A percentile compares a stretch with the other conserved stretches of the same genome.
phyloP scores from a whole-genome alignment of 202 grass and related monocot species.

The Eragrostis tef region DNA sequence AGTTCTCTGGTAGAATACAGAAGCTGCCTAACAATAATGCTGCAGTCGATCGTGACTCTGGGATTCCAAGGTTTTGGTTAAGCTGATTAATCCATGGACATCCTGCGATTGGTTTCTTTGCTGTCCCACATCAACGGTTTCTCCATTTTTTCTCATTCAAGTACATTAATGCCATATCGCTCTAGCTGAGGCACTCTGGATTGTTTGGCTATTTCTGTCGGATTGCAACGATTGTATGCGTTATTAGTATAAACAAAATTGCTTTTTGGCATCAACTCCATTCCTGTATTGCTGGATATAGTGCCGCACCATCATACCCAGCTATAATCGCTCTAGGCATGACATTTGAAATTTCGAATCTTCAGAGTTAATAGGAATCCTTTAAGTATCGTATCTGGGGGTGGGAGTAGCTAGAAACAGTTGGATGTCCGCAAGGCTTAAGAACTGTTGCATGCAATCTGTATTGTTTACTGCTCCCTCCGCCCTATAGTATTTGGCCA shows the following conservation, averaged over 20 bases:
- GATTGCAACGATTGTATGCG: background rate
- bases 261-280: background rate
- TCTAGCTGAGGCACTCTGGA: slow-evolving; percentile 24
- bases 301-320: background rate
- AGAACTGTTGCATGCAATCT: too few relatives aligned
- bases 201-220: background rate
- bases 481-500: too few relatives aligned
- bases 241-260: slow-evolving; percentile 1
- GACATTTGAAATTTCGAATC: too few relatives aligned
- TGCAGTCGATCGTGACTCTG: slow-evolving; percentile 60
- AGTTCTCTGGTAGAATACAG: slow-evolving; percentile 94
- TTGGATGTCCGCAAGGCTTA: too few relatives aligned
- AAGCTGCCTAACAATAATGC: slow-evolving; percentile 70
- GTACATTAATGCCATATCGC: slow-evolving; percentile 20
- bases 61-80: slow-evolving; percentile 76
- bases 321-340: too few relatives aligned
- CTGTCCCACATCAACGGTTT: background rate
- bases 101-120: slow-evolving; percentile 5
- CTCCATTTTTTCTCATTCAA: background rate
- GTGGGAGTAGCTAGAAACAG: too few relatives aligned
- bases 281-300: background rate
- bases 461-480: too few relatives aligned
- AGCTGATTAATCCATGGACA: slow-evolving; percentile 47
- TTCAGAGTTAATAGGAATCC: too few relatives aligned
- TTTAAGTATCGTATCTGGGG: too few relatives aligned